Conservation (phyloP, 257 asterid species). For the Fraxinus pennsylvanica region DNA sequence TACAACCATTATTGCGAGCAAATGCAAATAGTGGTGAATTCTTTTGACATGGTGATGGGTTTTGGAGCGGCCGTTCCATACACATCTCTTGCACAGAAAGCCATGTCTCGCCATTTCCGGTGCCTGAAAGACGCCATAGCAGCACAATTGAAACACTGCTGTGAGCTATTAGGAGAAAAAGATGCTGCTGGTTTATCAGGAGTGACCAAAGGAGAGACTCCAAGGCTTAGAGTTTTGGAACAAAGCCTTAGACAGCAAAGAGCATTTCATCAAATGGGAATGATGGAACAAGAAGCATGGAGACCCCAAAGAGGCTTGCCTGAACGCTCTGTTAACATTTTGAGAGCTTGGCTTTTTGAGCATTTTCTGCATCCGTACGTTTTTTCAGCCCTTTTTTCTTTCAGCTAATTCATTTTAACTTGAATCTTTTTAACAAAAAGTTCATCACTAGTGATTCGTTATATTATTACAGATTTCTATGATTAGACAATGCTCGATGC, state of each 20-base stretch:
- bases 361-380: conserved; percentile 98
- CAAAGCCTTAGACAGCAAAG: conserved; percentile 85
- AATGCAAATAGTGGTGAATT: conserved; percentile 97
- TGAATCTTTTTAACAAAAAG: conserved; percentile 18
- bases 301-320: conserved; percentile 95
- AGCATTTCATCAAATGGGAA: conserved; percentile 94
- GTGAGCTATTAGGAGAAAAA: conserved; percentile 78
- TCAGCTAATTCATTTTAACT: neutral
- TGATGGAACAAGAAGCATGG: conserved; percentile 99
- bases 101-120: conserved; percentile 94
- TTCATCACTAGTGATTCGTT: conserved; percentile 29
- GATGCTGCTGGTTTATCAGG: conserved; percentile 72
- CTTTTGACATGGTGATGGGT: conserved; percentile 96
- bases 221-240: conserved; percentile 72
- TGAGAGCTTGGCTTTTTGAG: conserved; percentile 98
- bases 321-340: conserved; percentile 84
- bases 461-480: conserved; percentile 39
- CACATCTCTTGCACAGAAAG: conserved; percentile 82
- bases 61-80: conserved; percentile 94
- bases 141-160: conserved; percentile 65
- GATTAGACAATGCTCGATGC: conserved; percentile 39
- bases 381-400: neutral
- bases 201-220: conserved; percentile 92
- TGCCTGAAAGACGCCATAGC: conserved; percentile 85
- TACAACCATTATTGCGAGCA: conserved; percentile 96